Evolutionary conservation across 2,329 filamentous ascomycete genomes (phyloP).

Genomic region (Teratosphaeria epicoccoides): DNA sequence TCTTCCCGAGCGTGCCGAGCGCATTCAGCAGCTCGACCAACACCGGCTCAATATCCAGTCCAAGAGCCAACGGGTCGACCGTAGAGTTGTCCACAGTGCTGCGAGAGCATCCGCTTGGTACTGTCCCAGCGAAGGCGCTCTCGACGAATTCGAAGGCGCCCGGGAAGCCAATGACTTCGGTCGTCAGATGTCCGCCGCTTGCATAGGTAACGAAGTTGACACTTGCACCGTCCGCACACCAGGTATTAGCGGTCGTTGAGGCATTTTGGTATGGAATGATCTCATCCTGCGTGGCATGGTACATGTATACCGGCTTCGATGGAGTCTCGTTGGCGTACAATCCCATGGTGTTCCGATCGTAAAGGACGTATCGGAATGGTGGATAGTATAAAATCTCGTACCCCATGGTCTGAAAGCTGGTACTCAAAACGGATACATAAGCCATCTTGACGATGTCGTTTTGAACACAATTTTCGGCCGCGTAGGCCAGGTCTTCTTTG

Average conservation of each 20-base stretch:
- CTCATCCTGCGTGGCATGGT: slow-evolving; percentile 20
- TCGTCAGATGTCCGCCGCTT: slow-evolving; percentile 18
- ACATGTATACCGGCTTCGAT: slow-evolving; percentile 19
- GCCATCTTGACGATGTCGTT: slow-evolving; percentile 15
- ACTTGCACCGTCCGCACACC: slow-evolving; percentile 19
- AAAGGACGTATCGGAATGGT: slow-evolving; percentile 10
- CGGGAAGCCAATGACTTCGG: slow-evolving; percentile 17
- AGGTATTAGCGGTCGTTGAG: slow-evolving; percentile 13
- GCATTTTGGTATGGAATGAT: slow-evolving; percentile 23
- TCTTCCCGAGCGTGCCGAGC: slow-evolving; percentile 10
- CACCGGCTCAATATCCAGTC: slow-evolving; percentile 18
- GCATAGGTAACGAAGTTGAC: slow-evolving; percentile 19
- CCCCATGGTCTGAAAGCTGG: slow-evolving; percentile 14
- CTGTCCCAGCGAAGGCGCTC: slow-evolving; percentile 16
- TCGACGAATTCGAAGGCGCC: slow-evolving; percentile 16
- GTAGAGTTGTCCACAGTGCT: slow-evolving; percentile 10
- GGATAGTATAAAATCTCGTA: slow-evolving; percentile 15
- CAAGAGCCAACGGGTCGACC: slow-evolving; percentile 16
- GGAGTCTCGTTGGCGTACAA: slow-evolving; percentile 14
- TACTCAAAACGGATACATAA: slow-evolving; percentile 10
- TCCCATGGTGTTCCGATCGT: slow-evolving; percentile 15
- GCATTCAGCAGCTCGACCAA: slow-evolving; percentile 13
- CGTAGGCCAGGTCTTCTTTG: slow-evolving; percentile 8
- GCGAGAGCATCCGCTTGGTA: slow-evolving; percentile 12
- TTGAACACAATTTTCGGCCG: slow-evolving; percentile 13